Conservation (phyloP, 2,329 filamentous ascomycete species). For the Didymella keratinophila region DNA sequence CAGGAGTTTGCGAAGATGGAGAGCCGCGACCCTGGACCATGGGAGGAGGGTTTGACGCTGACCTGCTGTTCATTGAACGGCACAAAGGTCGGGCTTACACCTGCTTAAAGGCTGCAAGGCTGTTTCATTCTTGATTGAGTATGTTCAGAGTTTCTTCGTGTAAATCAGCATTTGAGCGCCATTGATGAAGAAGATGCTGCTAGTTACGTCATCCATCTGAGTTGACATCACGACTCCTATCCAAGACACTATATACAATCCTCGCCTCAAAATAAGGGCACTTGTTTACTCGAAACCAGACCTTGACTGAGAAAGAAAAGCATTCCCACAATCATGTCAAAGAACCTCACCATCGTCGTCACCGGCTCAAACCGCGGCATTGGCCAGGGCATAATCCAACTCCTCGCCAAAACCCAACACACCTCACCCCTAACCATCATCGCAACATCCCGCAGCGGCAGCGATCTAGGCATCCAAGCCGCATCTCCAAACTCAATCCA, state of each 20-base stretch:
- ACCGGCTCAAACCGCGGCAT: conserved; percentile 35
- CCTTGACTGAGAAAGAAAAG: not conserved
- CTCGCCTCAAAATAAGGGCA: not conserved
- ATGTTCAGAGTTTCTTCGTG: not conserved
- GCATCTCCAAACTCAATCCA: conserved; percentile 20
- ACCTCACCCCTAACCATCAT: conserved; percentile 26
- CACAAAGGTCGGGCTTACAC: conserved; percentile 40
- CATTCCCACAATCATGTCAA: conserved; percentile 13
- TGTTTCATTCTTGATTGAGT: not conserved
- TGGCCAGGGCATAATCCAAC: conserved; percentile 33
- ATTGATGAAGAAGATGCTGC: not conserved
- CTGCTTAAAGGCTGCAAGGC: conserved; percentile 20
- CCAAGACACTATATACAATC: not conserved
- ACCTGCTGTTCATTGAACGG: conserved; percentile 41
- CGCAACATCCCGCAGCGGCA: conserved; percentile 32
- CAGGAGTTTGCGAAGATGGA: conserved; percentile 45
- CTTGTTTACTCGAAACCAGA: not conserved
- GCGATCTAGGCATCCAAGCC: conserved; percentile 16
- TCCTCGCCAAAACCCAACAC: conserved; percentile 28
- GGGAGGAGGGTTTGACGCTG: conserved; percentile 43
- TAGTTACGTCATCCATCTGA: conserved; percentile 15
- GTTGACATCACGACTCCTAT: conserved; percentile 19
- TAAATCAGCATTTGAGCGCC: not conserved
- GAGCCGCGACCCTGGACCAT: conserved; percentile 38
- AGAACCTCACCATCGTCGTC: conserved; percentile 31